These are phyloP conservation scores for Sporothrix euskadiensis DNA, from an alignment of 2,329 filamentous ascomycete genomes.

Conservation along the genomic window DNA sequence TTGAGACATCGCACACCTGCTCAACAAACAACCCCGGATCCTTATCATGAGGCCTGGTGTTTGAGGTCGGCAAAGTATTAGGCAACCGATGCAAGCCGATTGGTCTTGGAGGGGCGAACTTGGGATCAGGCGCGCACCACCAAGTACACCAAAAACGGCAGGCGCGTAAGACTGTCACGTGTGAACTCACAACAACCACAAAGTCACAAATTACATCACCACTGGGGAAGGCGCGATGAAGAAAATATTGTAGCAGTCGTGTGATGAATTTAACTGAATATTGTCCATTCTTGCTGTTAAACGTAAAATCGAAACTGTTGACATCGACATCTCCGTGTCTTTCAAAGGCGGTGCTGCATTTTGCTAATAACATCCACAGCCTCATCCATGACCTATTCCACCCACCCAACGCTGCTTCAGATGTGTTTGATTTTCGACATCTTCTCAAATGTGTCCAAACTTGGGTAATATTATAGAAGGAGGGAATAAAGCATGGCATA, in stretches of 20 bases:
- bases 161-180: slow-evolving; percentile 1
- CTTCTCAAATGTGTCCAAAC: too few relatives aligned
- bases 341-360: not conserved
- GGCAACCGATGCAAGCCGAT: slow-evolving; percentile 36
- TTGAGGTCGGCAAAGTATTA: slow-evolving; percentile 31
- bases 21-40: not conserved
- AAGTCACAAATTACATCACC: not conserved
- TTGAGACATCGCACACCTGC: not conserved
- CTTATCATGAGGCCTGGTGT: slow-evolving; percentile 17
- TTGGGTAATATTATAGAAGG: not conserved
- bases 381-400: too few relatives aligned
- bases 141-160: not conserved
- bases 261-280: not conserved
- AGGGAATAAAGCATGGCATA: not conserved
- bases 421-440: too few relatives aligned
- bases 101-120: not conserved
- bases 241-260: not conserved
- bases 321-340: not conserved
- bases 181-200: not conserved
- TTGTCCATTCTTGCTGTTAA: not conserved
- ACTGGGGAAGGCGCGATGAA: not conserved
- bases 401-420: too few relatives aligned
- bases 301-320: not conserved
- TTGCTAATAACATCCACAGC: too few relatives aligned
- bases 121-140: not conserved